phyloP scores from a whole-genome alignment of 2,329 filamentous ascomycete genomes.

The Exophiala dermatitidis region DNA sequence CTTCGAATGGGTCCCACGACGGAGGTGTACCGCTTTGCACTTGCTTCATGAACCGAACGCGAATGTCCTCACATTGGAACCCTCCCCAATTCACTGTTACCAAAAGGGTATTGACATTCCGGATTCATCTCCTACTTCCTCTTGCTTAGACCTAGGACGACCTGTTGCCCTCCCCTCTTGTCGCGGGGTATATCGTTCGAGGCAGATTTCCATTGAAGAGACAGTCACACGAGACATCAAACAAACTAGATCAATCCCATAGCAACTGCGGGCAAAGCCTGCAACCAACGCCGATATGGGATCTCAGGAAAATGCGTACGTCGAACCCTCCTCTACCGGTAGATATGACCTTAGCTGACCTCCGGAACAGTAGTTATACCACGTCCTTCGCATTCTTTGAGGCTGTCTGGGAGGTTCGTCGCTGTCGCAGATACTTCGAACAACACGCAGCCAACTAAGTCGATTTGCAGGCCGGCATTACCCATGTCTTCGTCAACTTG shows the following conservation, averaged over 20 bases:
- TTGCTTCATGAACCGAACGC: background rate
- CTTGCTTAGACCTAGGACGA: no score
- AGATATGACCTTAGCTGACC: background rate
- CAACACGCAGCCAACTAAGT: constrained; percentile 6
- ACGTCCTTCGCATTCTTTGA: constrained; percentile 78
- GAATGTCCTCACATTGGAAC: background rate
- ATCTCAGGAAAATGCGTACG: constrained; percentile 15
- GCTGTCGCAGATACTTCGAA: constrained; percentile 31
- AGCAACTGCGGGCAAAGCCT: background rate
- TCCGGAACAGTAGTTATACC: constrained; percentile 46
- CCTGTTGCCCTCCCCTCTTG: no score
- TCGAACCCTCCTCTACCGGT: background rate
- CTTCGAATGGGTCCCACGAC: background rate
- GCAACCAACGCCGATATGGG: constrained; percentile 12
- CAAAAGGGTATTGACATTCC: no score
- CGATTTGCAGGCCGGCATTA: constrained; percentile 40
- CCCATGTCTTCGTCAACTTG: constrained; percentile 48
- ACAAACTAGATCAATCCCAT: background rate
- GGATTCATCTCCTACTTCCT: no score
- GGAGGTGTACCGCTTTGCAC: background rate
- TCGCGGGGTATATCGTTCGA: background rate
- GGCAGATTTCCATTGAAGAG: background rate
- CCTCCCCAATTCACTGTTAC: no score
- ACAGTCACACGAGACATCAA: background rate
- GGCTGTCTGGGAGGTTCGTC: constrained; percentile 60